phyloP scores from a whole-genome alignment of 1,139 yeast species.

The Suhomyces anneliseae region DNA sequence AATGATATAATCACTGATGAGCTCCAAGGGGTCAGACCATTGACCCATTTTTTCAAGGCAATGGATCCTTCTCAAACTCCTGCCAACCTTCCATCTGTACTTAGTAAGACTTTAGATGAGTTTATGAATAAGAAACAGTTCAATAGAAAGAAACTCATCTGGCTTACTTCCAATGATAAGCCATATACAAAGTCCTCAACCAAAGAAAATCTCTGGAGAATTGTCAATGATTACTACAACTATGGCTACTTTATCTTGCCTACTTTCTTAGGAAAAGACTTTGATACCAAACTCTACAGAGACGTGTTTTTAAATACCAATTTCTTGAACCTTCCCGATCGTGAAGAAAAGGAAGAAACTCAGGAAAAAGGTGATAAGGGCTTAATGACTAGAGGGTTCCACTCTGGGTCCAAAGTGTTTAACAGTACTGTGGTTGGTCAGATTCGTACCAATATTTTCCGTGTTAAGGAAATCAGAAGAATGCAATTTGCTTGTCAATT shows the following conservation, averaged over 20 bases:
- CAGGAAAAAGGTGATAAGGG: conserved; percentile 6
- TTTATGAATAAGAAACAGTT: conserved; percentile 31
- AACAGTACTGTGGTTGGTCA: conserved; percentile 42
- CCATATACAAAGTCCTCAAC: conserved; percentile 32
- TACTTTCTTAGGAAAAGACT: conserved; percentile 49
- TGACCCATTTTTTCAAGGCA: conserved; percentile 20
- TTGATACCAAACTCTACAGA: conserved; percentile 55
- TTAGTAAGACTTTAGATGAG: conserved; percentile 36
- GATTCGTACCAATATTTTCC: conserved; percentile 50
- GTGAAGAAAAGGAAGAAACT: neutral
- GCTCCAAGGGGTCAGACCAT: conserved; percentile 17
- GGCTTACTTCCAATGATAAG: conserved; percentile 45
- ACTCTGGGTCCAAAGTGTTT: conserved; percentile 12
- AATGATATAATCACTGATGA: conserved; percentile 36
- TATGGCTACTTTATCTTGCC: conserved; percentile 47
- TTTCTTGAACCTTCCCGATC: conserved; percentile 22
- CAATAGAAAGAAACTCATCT: conserved; percentile 38
- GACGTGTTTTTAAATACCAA: conserved; percentile 53
- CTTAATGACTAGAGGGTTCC: conserved; percentile 9
- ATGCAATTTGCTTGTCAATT: conserved; percentile 62
- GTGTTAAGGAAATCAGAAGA: conserved; percentile 62
- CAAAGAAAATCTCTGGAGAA: conserved; percentile 49
- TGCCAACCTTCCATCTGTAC: conserved; percentile 27
- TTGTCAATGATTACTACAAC: conserved; percentile 52
- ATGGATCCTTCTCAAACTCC: conserved; percentile 8